Evolutionary conservation across 1,284 basidiomycete genomes (phyloP).

Genomic region (Volvariella volvacea): DNA sequence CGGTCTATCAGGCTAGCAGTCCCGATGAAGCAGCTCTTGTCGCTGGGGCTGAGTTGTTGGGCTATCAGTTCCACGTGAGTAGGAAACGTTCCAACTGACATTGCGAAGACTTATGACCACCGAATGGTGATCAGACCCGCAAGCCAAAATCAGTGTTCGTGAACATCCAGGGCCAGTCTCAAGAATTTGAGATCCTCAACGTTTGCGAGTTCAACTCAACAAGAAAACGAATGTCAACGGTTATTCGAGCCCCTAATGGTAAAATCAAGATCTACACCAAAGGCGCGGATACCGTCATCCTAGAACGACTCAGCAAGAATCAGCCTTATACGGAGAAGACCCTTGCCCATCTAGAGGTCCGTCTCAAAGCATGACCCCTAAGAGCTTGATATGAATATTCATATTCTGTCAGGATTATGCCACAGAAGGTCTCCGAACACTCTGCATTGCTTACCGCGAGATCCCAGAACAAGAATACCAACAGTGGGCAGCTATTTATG

Average conservation of each 20-base stretch:
- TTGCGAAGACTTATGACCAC: conserved; percentile 9
- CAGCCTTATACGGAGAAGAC: conserved; percentile 88
- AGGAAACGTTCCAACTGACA: conserved; percentile 1
- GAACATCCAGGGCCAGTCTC: conserved; percentile 63
- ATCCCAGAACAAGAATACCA: conserved; percentile 87
- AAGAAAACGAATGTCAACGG: conserved; percentile 95
- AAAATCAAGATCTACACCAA: conserved; percentile 95
- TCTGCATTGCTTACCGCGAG: conserved; percentile 94
- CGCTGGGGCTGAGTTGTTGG: conserved; percentile 87
- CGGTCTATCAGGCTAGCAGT: conserved; percentile 92
- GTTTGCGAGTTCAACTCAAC: conserved; percentile 99
- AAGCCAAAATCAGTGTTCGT: conserved; percentile 96
- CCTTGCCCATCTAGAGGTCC: conserved; percentile 82
- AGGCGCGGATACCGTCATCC: conserved; percentile 96
- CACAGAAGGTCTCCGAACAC: conserved; percentile 91
- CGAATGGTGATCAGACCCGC: too few species aligned
- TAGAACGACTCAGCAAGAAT: conserved; percentile 78
- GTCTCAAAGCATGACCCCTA: conserved; percentile 9
- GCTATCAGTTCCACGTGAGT: conserved; percentile 89
- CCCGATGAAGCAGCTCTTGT: conserved; percentile 98
- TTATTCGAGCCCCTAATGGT: conserved; percentile 85
- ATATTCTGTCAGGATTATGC: conserved; percentile 72
- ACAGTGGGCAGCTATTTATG: conserved; percentile 85
- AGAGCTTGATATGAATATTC: conserved; percentile 6
- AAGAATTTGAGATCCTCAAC: conserved; percentile 91